A percentile compares a stretch with the other conserved stretches of the same genome.
Conservation (phyloP, 2,329 filamentous ascomycete genomes). For the Cladophialophora chaetospira region DNA sequence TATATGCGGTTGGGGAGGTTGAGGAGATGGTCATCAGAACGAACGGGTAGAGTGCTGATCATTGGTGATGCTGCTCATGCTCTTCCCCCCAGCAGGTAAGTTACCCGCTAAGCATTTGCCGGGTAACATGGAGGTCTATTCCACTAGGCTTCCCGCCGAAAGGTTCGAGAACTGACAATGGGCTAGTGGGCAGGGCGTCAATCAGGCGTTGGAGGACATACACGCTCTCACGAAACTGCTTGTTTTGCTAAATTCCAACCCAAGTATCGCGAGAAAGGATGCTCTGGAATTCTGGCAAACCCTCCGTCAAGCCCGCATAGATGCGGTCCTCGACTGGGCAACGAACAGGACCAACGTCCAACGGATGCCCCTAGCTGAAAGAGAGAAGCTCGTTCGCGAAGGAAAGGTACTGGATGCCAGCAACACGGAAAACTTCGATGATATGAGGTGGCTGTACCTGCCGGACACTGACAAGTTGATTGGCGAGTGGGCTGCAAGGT, state of each 20-base stretch:
- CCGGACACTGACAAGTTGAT: conserved; percentile 44
- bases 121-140: too few relatives aligned
- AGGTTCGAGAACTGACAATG: too few relatives aligned
- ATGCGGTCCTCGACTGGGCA: conserved; percentile 51
- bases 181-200: conserved; percentile 57
- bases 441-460: conserved; percentile 49
- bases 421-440: conserved; percentile 37
- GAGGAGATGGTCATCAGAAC: conserved; percentile 53
- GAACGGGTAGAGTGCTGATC: conserved; percentile 50
- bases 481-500: conserved; percentile 31
- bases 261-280: conserved; percentile 25
- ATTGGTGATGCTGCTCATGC: conserved; percentile 62
- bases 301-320: conserved; percentile 52
- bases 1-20: conserved; percentile 54
- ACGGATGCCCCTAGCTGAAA: conserved; percentile 44
- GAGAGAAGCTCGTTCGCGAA: conserved; percentile 19
- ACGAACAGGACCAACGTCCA: conserved; percentile 50
- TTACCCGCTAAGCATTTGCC: too few relatives aligned
- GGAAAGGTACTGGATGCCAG: conserved; percentile 18
- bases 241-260: conserved; percentile 40
- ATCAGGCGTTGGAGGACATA: conserved; percentile 58
- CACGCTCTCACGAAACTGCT: conserved; percentile 50
- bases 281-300: conserved; percentile 50
- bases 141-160: too few relatives aligned
- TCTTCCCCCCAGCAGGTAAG: conserved; percentile 54